Evolutionary conservation across 2,329 filamentous ascomycete species (phyloP).

Genomic region (Periconia sp.): DNA sequence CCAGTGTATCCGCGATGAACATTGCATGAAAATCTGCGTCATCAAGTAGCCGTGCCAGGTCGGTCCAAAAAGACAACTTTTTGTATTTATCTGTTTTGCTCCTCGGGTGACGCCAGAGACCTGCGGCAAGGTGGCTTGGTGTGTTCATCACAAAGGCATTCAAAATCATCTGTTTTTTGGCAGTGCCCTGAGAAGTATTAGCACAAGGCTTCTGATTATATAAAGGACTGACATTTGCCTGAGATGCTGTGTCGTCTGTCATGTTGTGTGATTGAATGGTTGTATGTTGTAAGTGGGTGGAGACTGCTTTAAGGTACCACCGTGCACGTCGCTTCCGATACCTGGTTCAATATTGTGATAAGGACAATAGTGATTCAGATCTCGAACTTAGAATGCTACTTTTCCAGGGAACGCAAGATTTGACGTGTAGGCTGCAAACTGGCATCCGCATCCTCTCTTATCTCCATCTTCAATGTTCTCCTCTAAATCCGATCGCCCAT

Average conservation of each 20-base stretch:
- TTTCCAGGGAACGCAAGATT: too few relatives aligned
- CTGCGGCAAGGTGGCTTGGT: slow-evolving; percentile 57
- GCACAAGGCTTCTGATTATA: neutral
- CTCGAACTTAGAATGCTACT: too few relatives aligned
- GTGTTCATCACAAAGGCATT: slow-evolving; percentile 43
- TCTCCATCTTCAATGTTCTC: neutral
- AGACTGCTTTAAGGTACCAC: too few relatives aligned
- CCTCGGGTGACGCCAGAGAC: slow-evolving; percentile 5
- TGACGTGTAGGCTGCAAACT: too few relatives aligned
- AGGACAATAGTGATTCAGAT: too few relatives aligned
- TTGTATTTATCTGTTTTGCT: slow-evolving; percentile 7
- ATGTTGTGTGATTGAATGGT: neutral
- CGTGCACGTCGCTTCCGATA: too few relatives aligned
- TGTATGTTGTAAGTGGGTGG: too few relatives aligned
- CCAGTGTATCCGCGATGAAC: slow-evolving; percentile 54
- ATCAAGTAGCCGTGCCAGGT: slow-evolving; percentile 33
- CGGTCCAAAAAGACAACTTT: slow-evolving; percentile 34
- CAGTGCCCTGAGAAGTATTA: neutral
- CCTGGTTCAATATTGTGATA: too few relatives aligned
- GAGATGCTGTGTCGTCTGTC: neutral
- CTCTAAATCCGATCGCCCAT: neutral
- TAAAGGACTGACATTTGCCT: neutral
- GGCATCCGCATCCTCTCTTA: too few relatives aligned
- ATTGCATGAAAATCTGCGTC: slow-evolving; percentile 39
- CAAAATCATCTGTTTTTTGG: slow-evolving; percentile 38